Evolutionary conservation across 805 yeast genomes (phyloP).

Genomic region (Cyberlindnera petersonii): DNA sequence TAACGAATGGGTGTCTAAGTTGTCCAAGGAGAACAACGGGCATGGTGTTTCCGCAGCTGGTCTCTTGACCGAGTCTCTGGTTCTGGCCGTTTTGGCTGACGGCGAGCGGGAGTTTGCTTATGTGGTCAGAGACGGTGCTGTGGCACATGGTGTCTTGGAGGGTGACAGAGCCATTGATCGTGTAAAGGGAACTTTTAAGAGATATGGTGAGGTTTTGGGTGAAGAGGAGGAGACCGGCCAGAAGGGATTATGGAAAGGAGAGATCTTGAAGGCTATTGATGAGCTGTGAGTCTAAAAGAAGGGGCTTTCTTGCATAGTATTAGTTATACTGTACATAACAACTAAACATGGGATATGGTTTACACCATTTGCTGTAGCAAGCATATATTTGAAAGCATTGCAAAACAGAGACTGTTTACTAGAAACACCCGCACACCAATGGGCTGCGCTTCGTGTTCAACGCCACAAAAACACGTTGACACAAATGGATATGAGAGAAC

Average conservation of each 20-base stretch:
- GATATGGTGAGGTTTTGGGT: conserved; percentile 49
- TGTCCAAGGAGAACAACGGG: conserved; percentile 32
- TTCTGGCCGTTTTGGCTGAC: conserved; percentile 39
- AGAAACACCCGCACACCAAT: neutral
- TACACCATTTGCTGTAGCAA: no score
- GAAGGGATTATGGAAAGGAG: conserved; percentile 13
- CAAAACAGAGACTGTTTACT: neutral
- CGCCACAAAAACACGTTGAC: no score
- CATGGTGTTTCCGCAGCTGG: conserved; percentile 40
- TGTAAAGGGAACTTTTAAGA: conserved; percentile 42
- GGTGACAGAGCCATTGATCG: conserved; percentile 39
- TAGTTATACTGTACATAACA: neutral
- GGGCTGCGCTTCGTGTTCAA: no score
- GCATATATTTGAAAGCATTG: no score
- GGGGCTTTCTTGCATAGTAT: no score
- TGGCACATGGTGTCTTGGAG: conserved; percentile 33
- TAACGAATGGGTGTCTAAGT: conserved; percentile 41
- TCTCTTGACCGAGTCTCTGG: conserved; percentile 42
- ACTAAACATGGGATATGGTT: no score
- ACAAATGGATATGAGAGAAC: no score
- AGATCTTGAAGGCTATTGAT: conserved; percentile 19
- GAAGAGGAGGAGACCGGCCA: conserved; percentile 33
- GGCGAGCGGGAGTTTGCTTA: conserved; percentile 53
- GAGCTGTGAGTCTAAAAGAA: conserved; percentile 6
- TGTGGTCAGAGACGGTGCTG: conserved; percentile 45